Evolutionary conservation across 331 rosid species (phyloP), one percentile per base, ranked within the genome.

Genomic region (Rhamnella rubrinervis): DNA sequence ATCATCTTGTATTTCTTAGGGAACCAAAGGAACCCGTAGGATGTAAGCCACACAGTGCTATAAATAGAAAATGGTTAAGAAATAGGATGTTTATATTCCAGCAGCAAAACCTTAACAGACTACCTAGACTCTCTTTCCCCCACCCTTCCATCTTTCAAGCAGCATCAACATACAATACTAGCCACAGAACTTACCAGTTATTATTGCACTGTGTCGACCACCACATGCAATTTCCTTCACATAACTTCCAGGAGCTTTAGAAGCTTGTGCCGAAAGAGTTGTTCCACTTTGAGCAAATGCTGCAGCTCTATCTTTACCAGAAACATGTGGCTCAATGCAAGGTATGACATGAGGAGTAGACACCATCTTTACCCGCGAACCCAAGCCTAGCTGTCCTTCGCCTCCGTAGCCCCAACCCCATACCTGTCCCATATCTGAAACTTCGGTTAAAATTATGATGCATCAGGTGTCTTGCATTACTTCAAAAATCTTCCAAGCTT

Each of bases 341-440:
- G 90, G 84, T 64, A 93, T 84, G 74, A 77, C 77, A 75, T 88
- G 97, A 75, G 97, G 98, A n/a, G 96, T 75, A 69, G 96, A 80
- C 14, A 90, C 88, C 90, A 82, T 90, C 87, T 88, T 88, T 63
- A 93, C 86, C 65, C 97, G 86, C 28, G 96, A 80, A 70, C 97
- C 98, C 93, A 90, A 80, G 80, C 98, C 98, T 66, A 93, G 95
- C 75, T 93, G 98, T 59, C 98, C 98, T 85, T 93, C 97, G 12
- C 97, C 98, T 82, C 98, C 98, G 75, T 93, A 89, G 93, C 98
- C 98, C 97, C 98, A 93, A 83, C 98, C 98, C 98, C 98, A 93
- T 72, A 90, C 98, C 97, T 90, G 97, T 85, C 96, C 96, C 92
- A 88, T 72, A 93, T 90, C 97, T 93, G 92, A 85, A 92, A 87